Base-by-base conservation (phyloP, 108 stramenopile genomes). In the Cyclostephanos invisitatus region DNA sequence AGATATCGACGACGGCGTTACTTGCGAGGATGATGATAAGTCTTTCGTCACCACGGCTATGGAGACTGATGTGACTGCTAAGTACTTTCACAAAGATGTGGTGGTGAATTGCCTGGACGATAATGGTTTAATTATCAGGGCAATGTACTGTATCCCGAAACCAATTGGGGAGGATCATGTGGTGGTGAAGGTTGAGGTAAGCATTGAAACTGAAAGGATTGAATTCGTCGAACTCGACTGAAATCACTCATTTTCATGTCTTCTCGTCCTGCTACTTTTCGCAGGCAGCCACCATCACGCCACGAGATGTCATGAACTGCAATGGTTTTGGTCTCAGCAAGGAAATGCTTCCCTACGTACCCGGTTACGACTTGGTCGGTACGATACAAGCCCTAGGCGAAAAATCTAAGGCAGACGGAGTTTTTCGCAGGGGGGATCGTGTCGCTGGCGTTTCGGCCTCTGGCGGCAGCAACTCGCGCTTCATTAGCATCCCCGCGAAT, bases 381-480 rank as follows among this genome's bases (percentile, higher is more conserved):
- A 85, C 62, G 14, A 68, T 91, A 37, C 68, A 84, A 35, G 49
- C 67, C 14, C 51, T 83, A 10, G 89, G 89, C 27, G 76, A 68
- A 8, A 37, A 62, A 11, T 74, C 40, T 9, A 78, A 77, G 14
- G 18, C 40, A 9, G 42, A 59, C 14, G 76, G 74, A 17, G 17
- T 8, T 11, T 83, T 79, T 24, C 56, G 77, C 58, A 68, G 67
- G 5, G 89, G 89, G 11, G 88, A 93, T 60, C 62, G 77, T 10
- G 89, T 93, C 24, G 67, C 89, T 11, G 73, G 87, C 15, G 51
- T 87, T 10, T 76, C 86, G 35, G 51, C 75, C 0, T 58, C 14
- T 3, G 79, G 79, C 9, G 92, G 92, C 17, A 85, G 80, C 11
- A 93, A 91, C 67, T 82, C 92, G 49, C 71, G 88, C 21, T 90